A percentile compares a stretch with the other conserved stretches of the same genome.
These are phyloP conservation scores for Sporothrix curviconia DNA, from an alignment of 2,329 filamentous ascomycete species.

Conservation along the genomic window DNA sequence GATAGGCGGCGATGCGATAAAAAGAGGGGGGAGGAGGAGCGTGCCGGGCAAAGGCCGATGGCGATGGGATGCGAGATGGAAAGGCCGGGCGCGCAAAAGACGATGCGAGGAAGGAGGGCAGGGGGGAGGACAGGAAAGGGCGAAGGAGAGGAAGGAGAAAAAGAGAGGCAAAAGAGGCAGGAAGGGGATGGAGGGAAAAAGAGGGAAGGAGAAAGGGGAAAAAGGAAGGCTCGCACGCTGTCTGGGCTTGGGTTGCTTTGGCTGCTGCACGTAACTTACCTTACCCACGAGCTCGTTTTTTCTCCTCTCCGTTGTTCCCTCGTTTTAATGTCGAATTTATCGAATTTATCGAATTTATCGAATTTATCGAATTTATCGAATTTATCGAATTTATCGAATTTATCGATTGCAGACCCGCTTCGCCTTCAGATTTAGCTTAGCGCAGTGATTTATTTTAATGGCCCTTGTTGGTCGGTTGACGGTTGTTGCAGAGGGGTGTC, in stretches of 20 bases:
- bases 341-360: conserved; percentile 5
- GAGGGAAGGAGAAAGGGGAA: background rate
- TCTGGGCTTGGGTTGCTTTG: conserved; percentile 21
- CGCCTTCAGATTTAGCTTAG: background rate
- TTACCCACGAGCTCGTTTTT: conserved; percentile 21
- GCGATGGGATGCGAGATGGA: background rate
- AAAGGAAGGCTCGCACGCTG: conserved; percentile 16
- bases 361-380: background rate
- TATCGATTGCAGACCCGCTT: background rate
- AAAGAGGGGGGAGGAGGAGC: background rate
- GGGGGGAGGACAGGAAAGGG: conserved; percentile 7
- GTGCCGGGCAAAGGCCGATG: background rate
- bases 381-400: conserved; percentile 1
- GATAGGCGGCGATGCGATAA: background rate
- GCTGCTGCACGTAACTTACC: conserved; percentile 20
- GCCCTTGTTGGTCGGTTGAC: conserved; percentile 13
- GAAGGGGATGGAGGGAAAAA: background rate
- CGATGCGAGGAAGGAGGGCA: background rate
- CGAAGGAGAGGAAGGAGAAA: background rate
- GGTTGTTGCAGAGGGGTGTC: conserved; percentile 3
- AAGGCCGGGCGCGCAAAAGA: background rate
- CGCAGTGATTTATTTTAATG: conserved; percentile 7
- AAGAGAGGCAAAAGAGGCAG: background rate
- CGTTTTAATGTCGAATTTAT: conserved; percentile 2
- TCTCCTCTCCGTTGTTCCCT: conserved; percentile 5